A percentile compares a stretch with the other conserved stretches of the same genome.
These are phyloP conservation scores for Cryptococcus depauperatus DNA, from an alignment of 1,284 basidiomycete genomes.

Conservation along the genomic window DNA sequence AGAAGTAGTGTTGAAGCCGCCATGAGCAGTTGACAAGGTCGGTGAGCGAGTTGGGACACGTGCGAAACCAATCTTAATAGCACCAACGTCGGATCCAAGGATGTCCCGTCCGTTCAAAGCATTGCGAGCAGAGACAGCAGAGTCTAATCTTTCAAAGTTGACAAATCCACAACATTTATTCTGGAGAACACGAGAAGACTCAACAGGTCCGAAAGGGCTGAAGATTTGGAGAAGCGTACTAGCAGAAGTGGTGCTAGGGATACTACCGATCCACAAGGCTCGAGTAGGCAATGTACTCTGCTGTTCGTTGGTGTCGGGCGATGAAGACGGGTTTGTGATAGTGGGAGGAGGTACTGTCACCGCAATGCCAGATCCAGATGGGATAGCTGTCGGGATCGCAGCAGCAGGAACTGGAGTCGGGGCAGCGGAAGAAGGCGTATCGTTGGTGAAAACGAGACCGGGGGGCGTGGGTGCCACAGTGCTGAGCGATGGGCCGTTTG, in stretches of 20 bases:
- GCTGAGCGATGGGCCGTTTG: conserved; percentile 62
- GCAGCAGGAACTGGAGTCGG: conserved; percentile 26
- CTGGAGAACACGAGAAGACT: conserved; percentile 87
- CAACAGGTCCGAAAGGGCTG: conserved; percentile 92
- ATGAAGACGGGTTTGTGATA: not conserved
- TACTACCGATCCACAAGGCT: conserved; percentile 92
- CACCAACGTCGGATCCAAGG: conserved; percentile 87
- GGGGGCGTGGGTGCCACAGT: conserved; percentile 54
- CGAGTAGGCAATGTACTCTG: conserved; percentile 67
- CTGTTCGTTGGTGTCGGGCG: conserved; percentile 23
- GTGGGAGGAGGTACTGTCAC: conserved; percentile 28
- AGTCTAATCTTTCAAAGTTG: conserved; percentile 95
- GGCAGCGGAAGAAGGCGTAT: conserved; percentile 33
- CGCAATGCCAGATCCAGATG: conserved; percentile 7
- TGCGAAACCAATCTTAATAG: conserved; percentile 92
- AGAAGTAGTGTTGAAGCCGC: not conserved
- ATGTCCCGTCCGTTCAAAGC: conserved; percentile 92
- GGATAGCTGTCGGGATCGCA: conserved; percentile 46
- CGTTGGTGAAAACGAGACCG: conserved; percentile 50
- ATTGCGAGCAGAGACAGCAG: conserved; percentile 88
- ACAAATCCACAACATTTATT: conserved; percentile 67
- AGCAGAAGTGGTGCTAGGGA: conserved; percentile 85
- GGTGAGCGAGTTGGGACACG: conserved; percentile 76
- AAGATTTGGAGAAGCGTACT: conserved; percentile 76
- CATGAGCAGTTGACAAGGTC: conserved; percentile 19